Evolutionary conservation across 2,329 filamentous ascomycete species (phyloP).

Genomic region (Dactylellina leptospora): DNA sequence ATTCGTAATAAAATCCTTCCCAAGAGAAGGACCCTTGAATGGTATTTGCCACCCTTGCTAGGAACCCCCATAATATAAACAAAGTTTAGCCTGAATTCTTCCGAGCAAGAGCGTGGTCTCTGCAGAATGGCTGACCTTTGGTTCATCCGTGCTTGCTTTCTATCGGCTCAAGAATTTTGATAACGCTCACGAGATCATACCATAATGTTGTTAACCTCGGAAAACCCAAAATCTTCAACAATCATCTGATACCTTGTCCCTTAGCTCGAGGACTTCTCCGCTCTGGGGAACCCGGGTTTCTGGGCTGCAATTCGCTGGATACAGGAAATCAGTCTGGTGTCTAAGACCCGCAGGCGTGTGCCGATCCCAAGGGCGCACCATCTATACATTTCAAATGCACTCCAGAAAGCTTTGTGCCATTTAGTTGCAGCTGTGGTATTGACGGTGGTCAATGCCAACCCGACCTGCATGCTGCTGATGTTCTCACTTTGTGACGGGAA

Average conservation of each 20-base stretch:
- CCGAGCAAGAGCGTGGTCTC: conserved; percentile 36
- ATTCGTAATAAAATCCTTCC: neutral
- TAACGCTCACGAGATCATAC: conserved; percentile 41
- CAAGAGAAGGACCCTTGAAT: conserved; percentile 29
- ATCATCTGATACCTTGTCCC: too few species aligned
- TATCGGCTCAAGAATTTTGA: too few species aligned
- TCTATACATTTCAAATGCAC: neutral
- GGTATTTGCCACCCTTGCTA: conserved; percentile 38
- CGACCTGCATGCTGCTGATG: conserved; percentile 23
- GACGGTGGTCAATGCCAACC: conserved; percentile 50
- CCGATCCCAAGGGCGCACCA: too few species aligned
- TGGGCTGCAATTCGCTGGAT: neutral
- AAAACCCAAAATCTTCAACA: neutral
- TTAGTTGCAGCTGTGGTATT: neutral
- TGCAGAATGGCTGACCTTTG: too few species aligned
- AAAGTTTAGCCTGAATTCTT: conserved; percentile 52
- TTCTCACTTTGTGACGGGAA: neutral
- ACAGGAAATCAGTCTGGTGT: conserved; percentile 3
- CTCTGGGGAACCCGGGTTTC: conserved; percentile 20
- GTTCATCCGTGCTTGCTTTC: too few species aligned
- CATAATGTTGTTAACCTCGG: neutral
- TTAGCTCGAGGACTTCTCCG: neutral
- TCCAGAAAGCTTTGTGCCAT: neutral
- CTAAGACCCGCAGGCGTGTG: conserved; percentile 2
- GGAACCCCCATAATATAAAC: conserved; percentile 7